Conservation (phyloP, 345 rosid species). For the Dipteronia sinensis region DNA sequence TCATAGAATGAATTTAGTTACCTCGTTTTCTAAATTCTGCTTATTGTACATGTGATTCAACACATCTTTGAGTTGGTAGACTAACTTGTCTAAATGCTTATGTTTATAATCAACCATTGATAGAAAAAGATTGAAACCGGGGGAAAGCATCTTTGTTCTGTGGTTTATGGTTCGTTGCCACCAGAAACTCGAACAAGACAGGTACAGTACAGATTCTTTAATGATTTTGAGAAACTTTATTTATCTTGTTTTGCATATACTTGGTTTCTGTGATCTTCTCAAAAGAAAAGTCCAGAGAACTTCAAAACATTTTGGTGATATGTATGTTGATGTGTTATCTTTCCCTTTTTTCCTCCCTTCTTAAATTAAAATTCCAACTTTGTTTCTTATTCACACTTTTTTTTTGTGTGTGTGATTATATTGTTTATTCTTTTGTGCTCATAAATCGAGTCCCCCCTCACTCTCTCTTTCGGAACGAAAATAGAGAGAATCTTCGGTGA, state of each 20-base stretch:
- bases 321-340: not conserved
- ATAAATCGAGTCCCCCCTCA: not conserved
- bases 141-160: constrained; percentile 86
- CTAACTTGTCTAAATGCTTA: constrained; percentile 18
- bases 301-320: not conserved
- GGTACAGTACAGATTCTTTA: constrained; percentile 53
- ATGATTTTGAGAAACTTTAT: constrained; percentile 21
- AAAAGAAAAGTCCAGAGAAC: not conserved
- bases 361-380: not conserved
- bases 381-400: not conserved
- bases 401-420: not conserved
- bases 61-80: not conserved
- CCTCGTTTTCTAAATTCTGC: not conserved
- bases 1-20: not conserved
- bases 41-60: not conserved
- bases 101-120: constrained; percentile 10
- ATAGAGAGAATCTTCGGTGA: not conserved
- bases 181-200: constrained; percentile 93
- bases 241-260: not conserved
- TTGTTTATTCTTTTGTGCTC: not conserved
- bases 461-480: not conserved
- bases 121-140: constrained; percentile 65
- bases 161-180: constrained; percentile 93
- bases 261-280: not conserved
- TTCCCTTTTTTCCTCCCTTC: not conserved